Evolutionary conservation across 2,329 filamentous ascomycete species (phyloP), one percentile per base, ranked within the genome.

Genomic region (Pyrenophora seminiperda): DNA sequence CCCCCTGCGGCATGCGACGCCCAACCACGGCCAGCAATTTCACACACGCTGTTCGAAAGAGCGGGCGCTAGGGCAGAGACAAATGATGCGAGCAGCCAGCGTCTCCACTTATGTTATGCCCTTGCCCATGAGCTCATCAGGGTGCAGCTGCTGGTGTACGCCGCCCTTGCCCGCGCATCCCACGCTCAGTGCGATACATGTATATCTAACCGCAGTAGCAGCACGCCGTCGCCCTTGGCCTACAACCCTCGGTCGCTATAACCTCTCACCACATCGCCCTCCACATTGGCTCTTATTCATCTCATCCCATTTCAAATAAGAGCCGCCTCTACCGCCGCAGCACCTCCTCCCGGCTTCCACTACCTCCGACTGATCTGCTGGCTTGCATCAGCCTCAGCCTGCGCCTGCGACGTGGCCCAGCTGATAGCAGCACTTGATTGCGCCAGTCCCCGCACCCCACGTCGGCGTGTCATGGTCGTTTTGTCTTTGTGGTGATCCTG

Each of bases 141-240:
- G 50, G 47, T 53, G 45, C 50, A 50, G 19, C 4, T 30, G 29
- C 32, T 37, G 17, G 48, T 31, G 37, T 50, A 50, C 41, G 56
- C 60, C 56, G 60, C 60, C 60, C 54, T 63, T 62, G 54, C 31
- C 59, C 59, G 59, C 55, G 34, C 41, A 61, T 57, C 53, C 49
- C 49, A 53, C 53, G 45, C 53, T 19, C 18, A 13, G 38, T 20
- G 29, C 41, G 9, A 18, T 17, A 29, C n/a, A 44, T 27, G 40
- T 53, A 56, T 53, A 53, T 41, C 49, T 56, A 52, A 37, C 1
- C 18, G 39, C 24, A 36, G 40, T 15, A 17, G 22, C 30, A 33
- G 37, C 44, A 47, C 48, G 47, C 39, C 19, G 43, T 32, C 27
- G 47, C 51, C 22, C 51, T 41, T 29, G 42, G 46, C 50, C 37